Evolutionary conservation across 2,329 filamentous ascomycete species (phyloP).

Genomic region (Fusarium sublunatum): DNA sequence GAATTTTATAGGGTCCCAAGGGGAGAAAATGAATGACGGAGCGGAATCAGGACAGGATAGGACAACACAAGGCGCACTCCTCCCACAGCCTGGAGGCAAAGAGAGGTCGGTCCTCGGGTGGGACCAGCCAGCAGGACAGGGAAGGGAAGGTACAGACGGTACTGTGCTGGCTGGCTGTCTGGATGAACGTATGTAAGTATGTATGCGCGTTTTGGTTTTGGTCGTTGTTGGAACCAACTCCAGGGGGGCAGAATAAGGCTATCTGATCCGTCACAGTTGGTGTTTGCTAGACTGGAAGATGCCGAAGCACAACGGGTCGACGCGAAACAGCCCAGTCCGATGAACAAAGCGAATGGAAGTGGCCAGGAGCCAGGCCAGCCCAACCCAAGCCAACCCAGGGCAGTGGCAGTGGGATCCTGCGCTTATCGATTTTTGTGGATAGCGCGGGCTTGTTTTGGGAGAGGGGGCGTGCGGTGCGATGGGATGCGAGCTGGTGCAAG

Average conservation of each 20-base stretch:
- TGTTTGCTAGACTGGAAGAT: slow-evolving; percentile 35
- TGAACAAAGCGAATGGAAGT: slow-evolving; percentile 8
- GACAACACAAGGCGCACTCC: slow-evolving; percentile 38
- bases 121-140: slow-evolving; percentile 34
- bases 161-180: too few species aligned
- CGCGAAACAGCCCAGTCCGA: slow-evolving; percentile 20
- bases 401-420: slow-evolving; percentile 46
- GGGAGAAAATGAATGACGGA: slow-evolving; percentile 46
- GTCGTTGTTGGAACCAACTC: slow-evolving; percentile 15
- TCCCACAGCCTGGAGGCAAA: slow-evolving; percentile 40
- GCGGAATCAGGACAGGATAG: slow-evolving; percentile 2
- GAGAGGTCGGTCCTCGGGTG: slow-evolving; percentile 26
- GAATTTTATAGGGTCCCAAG: slow-evolving; percentile 49
- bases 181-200: slow-evolving; percentile 9
- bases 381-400: slow-evolving; percentile 35
- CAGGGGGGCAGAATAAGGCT: slow-evolving; percentile 10
- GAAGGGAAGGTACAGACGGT: background rate
- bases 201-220: slow-evolving; percentile 25
- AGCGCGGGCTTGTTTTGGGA: slow-evolving; percentile 34
- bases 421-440: slow-evolving; percentile 49
- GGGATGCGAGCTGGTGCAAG: slow-evolving; percentile 38
- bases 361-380: slow-evolving; percentile 15
- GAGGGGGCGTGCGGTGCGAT: slow-evolving; percentile 36
- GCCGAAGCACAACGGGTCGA: slow-evolving; percentile 30
- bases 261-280: slow-evolving; percentile 17